Evolutionary conservation across 306 rosid genomes (phyloP).

Genomic region (Sophora flavescens): DNA sequence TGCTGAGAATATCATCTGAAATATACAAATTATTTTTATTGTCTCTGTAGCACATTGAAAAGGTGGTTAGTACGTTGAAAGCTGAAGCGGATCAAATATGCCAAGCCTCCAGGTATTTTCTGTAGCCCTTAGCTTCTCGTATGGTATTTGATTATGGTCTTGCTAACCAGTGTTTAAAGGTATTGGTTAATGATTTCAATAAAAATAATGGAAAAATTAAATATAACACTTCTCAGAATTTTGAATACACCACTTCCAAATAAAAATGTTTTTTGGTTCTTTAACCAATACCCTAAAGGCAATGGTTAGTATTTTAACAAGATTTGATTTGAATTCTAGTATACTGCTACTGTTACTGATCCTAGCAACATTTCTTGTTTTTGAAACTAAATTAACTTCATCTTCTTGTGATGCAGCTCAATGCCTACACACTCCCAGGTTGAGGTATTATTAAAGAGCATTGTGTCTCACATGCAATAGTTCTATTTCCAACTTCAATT

Average conservation of each 20-base stretch:
- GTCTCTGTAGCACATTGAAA: conserved; percentile 54
- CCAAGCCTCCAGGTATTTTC: conserved; percentile 55
- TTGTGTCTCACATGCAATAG: background rate
- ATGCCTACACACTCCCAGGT: conserved; percentile 48
- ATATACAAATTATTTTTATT: conserved; percentile 6
- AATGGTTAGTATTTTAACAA: no score
- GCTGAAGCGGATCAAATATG: conserved; percentile 49
- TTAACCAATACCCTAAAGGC: no score
- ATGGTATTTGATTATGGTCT: background rate
- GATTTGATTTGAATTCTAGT: no score
- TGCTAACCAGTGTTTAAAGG: no score
- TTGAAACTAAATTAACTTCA: conserved; percentile 14
- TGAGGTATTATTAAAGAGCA: conserved; percentile 55
- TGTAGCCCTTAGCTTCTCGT: background rate
- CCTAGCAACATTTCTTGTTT: background rate
- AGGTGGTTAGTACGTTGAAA: conserved; percentile 51
- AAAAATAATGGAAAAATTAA: no score
- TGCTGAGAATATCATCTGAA: conserved; percentile 11
- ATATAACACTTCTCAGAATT: no score
- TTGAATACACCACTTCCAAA: no score
- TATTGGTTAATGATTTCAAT: no score
- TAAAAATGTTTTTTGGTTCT: no score
- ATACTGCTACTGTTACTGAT: no score
- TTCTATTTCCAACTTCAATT: conserved; percentile 9
- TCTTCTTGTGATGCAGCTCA: conserved; percentile 50